Conservation (phyloP, 1,284 basidiomycete genomes). For the Microbotryum scabiosae region DNA sequence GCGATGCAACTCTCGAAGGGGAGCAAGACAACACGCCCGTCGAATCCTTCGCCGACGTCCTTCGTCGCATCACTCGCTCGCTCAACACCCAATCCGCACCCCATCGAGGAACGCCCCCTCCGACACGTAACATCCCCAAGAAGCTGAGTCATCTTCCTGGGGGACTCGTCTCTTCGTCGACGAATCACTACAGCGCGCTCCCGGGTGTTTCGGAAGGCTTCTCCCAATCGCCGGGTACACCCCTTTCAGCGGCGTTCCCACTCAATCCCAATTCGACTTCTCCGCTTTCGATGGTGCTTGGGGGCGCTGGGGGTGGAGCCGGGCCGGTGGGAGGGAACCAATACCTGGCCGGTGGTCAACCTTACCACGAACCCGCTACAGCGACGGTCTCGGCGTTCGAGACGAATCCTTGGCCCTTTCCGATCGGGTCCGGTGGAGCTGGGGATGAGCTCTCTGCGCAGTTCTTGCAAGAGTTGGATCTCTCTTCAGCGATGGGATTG, state of each 20-base stretch:
- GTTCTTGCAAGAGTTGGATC: constrained; percentile 1
- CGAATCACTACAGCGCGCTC: background rate
- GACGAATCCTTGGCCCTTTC: background rate
- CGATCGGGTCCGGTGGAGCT: background rate
- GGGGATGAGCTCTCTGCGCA: background rate
- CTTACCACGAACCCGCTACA: too few relatives aligned
- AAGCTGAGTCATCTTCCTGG: background rate
- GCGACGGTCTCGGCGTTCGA: too few relatives aligned
- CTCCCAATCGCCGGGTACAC: background rate
- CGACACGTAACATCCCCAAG: constrained; percentile 27
- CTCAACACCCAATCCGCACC: constrained; percentile 26
- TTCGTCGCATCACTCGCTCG: constrained; percentile 25
- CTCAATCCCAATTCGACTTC: background rate
- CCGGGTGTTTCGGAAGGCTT: background rate
- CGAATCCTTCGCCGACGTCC: constrained; percentile 29
- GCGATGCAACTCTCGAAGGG: background rate
- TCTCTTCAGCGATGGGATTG: constrained; percentile 1
- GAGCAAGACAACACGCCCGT: constrained; percentile 12
- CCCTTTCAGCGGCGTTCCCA: too few relatives aligned
- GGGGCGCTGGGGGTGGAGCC: background rate
- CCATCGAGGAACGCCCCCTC: constrained; percentile 29
- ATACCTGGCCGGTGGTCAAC: too few relatives aligned
- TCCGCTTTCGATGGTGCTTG: background rate
- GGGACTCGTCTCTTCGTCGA: background rate
- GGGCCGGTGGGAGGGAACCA: background rate